Evolutionary conservation across 1,139 yeast species (phyloP).

Genomic region (Kazachstania sp.): DNA sequence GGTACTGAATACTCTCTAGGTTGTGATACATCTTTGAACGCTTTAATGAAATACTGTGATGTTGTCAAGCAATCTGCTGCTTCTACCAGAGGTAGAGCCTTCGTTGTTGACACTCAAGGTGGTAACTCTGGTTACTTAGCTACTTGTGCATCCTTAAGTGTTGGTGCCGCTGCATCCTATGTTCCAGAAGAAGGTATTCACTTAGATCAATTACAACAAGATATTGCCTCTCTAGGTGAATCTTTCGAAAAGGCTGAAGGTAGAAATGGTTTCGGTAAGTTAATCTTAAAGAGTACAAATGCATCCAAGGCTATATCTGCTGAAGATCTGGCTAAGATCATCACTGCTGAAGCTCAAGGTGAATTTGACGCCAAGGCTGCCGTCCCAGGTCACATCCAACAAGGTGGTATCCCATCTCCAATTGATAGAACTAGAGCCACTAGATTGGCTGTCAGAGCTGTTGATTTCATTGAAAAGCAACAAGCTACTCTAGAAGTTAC

Average conservation of each 20-base stretch:
- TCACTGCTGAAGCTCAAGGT: conserved; percentile 57
- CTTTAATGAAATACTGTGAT: conserved; percentile 87
- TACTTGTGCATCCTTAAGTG: conserved; percentile 75
- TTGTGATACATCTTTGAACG: conserved; percentile 86
- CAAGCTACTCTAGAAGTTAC: conserved; percentile 25
- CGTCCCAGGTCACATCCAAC: conserved; percentile 78
- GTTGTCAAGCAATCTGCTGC: conserved; percentile 92
- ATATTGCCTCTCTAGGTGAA: conserved; percentile 59
- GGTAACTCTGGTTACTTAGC: conserved; percentile 94
- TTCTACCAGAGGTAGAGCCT: conserved; percentile 87
- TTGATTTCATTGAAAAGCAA: conserved; percentile 54
- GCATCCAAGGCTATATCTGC: conserved; percentile 64
- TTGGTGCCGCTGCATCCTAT: conserved; percentile 89
- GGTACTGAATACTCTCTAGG: conserved; percentile 95
- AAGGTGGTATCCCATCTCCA: conserved; percentile 72
- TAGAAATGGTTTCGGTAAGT: conserved; percentile 61
- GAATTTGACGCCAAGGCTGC: conserved; percentile 71
- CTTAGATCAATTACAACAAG: conserved; percentile 64
- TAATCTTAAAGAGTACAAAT: conserved; percentile 58
- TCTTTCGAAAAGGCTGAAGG: conserved; percentile 72
- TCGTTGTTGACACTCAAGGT: conserved; percentile 96
- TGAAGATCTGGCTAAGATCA: conserved; percentile 58
- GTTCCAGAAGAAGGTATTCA: conserved; percentile 84
- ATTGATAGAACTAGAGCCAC: conserved; percentile 69
- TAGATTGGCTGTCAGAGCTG: conserved; percentile 60